phyloP scores from a whole-genome alignment of 257 asterid genomes.

The Nyctanthes arbortristis region DNA sequence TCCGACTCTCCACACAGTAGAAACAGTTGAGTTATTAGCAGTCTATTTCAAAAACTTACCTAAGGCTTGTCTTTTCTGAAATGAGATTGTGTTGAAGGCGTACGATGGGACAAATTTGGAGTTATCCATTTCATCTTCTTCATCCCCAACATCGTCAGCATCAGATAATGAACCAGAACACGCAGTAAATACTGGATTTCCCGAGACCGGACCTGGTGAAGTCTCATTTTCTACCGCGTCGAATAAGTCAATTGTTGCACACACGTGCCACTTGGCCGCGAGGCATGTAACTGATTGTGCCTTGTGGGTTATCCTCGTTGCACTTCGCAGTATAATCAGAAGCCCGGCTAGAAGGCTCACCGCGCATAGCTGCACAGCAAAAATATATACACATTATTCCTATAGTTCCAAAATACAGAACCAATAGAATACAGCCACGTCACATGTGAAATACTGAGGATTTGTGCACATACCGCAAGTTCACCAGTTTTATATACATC shows the following conservation, averaged over 20 bases:
- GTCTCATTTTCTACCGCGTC: constrained; percentile 57
- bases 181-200: constrained; percentile 27
- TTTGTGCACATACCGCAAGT: constrained; percentile 66
- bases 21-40: too few relatives aligned
- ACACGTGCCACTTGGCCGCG: constrained; percentile 95
- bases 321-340: constrained; percentile 69
- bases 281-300: constrained; percentile 83
- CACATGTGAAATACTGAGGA: too few relatives aligned
- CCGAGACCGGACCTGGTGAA: constrained; percentile 26
- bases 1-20: background rate
- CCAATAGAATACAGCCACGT: too few relatives aligned
- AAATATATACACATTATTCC: too few relatives aligned
- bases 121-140: constrained; percentile 87
- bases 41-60: constrained; percentile 38
- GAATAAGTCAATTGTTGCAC: constrained; percentile 78
- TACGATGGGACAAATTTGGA: constrained; percentile 59
- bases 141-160: constrained; percentile 78
- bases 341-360: constrained; percentile 87
- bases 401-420: too few relatives aligned
- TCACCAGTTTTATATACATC: constrained; percentile 67
- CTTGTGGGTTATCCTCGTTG: constrained; percentile 89
- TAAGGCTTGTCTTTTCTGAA: constrained; percentile 90
- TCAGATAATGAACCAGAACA: constrained; percentile 45
- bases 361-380: constrained; percentile 66
- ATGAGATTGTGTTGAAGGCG: constrained; percentile 70